Evolutionary conservation across 345 rosid genomes (phyloP), one percentile per base, ranked within the genome.

Genomic region (Lenwebbia sp.): DNA sequence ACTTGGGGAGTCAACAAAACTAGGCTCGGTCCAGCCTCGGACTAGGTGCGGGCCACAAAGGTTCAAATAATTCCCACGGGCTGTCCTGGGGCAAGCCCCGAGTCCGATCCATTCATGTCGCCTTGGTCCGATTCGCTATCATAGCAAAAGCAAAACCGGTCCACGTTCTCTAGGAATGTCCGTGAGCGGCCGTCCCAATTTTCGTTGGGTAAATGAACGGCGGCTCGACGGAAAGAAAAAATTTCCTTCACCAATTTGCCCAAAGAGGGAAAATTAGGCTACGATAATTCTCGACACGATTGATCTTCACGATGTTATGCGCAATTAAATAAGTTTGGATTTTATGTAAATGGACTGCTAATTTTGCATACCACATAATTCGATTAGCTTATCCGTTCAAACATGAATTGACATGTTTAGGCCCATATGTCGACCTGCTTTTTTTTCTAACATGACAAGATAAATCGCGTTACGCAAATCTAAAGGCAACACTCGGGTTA

Each of bases 391-490:
- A 4, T 62, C 0, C 21, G 0, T 65, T 65, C 1, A 33, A 33
- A 7, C 2, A 15, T 3, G 3, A 65, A 2, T 17, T 4, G 3
- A 65, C 25, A 17, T 4, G 19, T 33, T 17, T 33, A 33, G 3
- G 13, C 23, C 37, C 1, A 21, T 3, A 0, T 17, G 47, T 33
- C 10, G 6, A 3, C 3, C 11, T 5, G 3, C 15, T 17, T 5
- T 33, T 33, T 30, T 54, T 70, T 33, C 3, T 0, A 33, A 19
- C 13, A 37, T 17, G 23, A 60, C 33, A n/a, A 13, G 8, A 58
- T 58, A 5, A 58, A 0, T 0, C 3, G 22, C 0, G 0, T 28
- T 14, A 14, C 15, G 1, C 40, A 62, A 62, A 4, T 62, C 75
- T 28, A 28, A 28, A 30, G 22, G 26, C 10, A 19, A 19, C 26